Conservation (phyloP, 1,284 basidiomycete species). For the Ceratorhiza oryzae-sativae region DNA sequence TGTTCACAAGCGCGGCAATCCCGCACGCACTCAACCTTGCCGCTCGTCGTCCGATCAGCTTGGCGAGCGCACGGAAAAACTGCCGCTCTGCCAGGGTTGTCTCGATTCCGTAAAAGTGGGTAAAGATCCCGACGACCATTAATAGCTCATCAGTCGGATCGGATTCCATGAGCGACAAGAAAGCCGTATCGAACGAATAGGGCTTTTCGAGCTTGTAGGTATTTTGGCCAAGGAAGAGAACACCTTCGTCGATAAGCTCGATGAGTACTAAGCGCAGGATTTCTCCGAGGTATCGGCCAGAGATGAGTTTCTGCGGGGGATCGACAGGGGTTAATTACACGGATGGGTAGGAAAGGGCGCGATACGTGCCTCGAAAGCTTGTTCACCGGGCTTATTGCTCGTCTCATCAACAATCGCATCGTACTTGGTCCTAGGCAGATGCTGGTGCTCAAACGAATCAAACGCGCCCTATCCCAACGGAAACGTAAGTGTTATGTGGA, state of each 20-base stretch:
- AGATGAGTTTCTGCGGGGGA: conserved; percentile 87
- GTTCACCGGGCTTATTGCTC: conserved; percentile 96
- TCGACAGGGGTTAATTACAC: background rate
- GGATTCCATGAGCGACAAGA: conserved; percentile 95
- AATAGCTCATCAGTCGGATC: conserved; percentile 98
- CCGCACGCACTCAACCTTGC: conserved; percentile 90
- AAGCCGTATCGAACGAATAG: conserved; percentile 95
- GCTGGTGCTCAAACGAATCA: conserved; percentile 94
- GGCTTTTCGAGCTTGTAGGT: conserved; percentile 96
- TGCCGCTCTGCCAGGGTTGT: conserved; percentile 93
- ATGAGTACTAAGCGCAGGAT: conserved; percentile 92
- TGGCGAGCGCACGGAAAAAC: conserved; percentile 92
- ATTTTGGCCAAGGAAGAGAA: conserved; percentile 96
- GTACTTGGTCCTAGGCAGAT: conserved; percentile 93
- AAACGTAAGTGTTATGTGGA: conserved; percentile 4
- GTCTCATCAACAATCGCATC: conserved; percentile 91
- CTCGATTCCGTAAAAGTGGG: conserved; percentile 93
- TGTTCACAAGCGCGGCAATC: conserved; percentile 92
- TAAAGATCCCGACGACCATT: conserved; percentile 95
- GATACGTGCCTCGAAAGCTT: conserved; percentile 79
- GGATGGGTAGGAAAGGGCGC: background rate
- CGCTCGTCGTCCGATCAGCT: conserved; percentile 87
- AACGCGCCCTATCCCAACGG: conserved; percentile 83
- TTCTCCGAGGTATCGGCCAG: conserved; percentile 96
- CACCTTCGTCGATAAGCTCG: conserved; percentile 96